Evolutionary conservation across 2,329 filamentous ascomycete genomes (phyloP).

Genomic region (Rutstroemia sp.): DNA sequence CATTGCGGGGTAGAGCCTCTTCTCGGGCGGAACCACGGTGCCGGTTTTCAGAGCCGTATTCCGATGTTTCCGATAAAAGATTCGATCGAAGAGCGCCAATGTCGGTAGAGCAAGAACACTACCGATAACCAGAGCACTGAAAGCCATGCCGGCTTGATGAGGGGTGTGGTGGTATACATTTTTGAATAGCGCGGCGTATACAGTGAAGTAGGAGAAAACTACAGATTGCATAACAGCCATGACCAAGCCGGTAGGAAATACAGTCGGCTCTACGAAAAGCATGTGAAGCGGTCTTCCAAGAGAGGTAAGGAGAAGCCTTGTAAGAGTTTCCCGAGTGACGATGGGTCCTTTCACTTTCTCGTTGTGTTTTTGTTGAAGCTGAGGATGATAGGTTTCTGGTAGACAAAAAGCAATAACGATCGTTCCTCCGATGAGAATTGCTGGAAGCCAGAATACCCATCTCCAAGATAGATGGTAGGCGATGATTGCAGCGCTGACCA

Average conservation of each 20-base stretch:
- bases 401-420: conserved; percentile 2
- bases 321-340: neutral
- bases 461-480: conserved; percentile 4
- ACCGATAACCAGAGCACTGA: conserved; percentile 7
- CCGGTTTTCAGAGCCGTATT: neutral
- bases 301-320: conserved; percentile 2
- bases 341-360: neutral
- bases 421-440: conserved; percentile 6
- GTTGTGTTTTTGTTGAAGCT: conserved; percentile 3
- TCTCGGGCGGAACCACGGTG: conserved; percentile 38
- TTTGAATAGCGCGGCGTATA: conserved; percentile 11
- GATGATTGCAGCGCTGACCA: conserved; percentile 8
- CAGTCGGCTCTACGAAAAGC: conserved; percentile 11
- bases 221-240: conserved; percentile 12
- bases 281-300: conserved; percentile 13
- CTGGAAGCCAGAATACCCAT: conserved; percentile 11
- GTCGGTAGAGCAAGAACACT: conserved; percentile 1
- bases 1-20: conserved; percentile 53
- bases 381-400: conserved; percentile 12
- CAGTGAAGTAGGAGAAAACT: conserved; percentile 10
- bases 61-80: conserved; percentile 1
- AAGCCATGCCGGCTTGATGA: conserved; percentile 12
- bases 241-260: conserved; percentile 5
- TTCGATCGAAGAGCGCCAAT: neutral
- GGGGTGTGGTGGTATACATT: conserved; percentile 5